Evolutionary conservation across 306 rosid species (phyloP).

Genomic region (Quercus suber): DNA sequence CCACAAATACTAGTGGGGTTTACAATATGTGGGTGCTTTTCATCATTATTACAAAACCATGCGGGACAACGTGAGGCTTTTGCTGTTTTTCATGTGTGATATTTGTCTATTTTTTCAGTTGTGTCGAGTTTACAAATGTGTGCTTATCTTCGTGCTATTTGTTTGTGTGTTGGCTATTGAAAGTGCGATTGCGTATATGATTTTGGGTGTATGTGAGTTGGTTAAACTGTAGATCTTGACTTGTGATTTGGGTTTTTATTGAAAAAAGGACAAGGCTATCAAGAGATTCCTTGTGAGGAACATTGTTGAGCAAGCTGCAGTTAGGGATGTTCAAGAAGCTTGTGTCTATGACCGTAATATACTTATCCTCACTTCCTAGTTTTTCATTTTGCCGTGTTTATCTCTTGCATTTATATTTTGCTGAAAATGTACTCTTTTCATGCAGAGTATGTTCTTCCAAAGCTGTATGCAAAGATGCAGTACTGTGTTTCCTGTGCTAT

Average conservation of each 20-base stretch:
- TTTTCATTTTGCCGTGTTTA: background rate
- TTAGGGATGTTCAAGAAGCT: conserved; percentile 95
- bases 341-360: conserved; percentile 79
- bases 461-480: conserved; percentile 96
- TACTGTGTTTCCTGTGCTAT: conserved; percentile 96
- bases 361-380: background rate
- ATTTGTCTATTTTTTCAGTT: background rate
- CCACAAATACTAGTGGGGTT: background rate
- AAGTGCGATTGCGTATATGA: background rate
- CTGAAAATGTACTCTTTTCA: background rate
- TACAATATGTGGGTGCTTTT: background rate
- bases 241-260: background rate
- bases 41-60: background rate
- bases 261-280: conserved; percentile 71
- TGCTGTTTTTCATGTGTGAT: background rate
- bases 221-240: background rate
- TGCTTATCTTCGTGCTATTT: no score
- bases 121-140: background rate
- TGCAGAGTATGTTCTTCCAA: conserved; percentile 84
- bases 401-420: background rate
- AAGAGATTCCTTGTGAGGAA: conserved; percentile 88
- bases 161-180: background rate
- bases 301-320: conserved; percentile 98
- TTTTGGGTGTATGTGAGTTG: background rate
- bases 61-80: background rate